Base-by-base conservation (phyloP, 768 basidiomycete species). In the Leucosporidium scottii region DNA sequence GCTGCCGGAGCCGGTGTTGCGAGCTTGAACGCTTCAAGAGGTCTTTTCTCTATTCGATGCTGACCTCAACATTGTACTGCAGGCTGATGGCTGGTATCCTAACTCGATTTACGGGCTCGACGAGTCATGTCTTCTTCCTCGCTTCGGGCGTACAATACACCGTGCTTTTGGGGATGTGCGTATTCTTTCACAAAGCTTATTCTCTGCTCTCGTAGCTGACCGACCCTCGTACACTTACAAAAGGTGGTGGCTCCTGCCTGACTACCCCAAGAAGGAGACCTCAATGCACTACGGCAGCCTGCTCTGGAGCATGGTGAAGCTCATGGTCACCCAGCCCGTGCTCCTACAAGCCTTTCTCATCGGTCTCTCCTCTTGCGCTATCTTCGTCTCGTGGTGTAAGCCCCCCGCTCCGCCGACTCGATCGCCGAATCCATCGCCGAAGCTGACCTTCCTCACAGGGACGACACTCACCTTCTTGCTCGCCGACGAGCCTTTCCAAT, bases 281-380 rank as follows among this genome's bases (percentile, higher is more conserved):
- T 75, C 75, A 2, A 61, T 83, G 12, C 77, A 78, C 2, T 83
- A 83, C 65, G 68, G 63, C 48, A 69, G 71, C n/a, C 73, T 78
- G 28, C 74, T 78, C 68, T 65, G 71, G 13, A 76, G 86, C 13
- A 92, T 92, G 91, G 86, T 80, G 8, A 87, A 85, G 76, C 88
- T 85, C 72, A 80, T 85, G 0, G 81, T 86, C 48, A 92, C 87
- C 0, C 89, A 93, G 77, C 91, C 91, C 0, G 78, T 87, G 27
- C 79, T 93, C 36, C 82, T 91, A 15, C 91, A 93, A 76, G 75
- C 73, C 18, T 78, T 75, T 36, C 30, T 79, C 13, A 68, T 76
- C 53, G 76, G 75, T 1, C 69, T 74, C 48, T 65, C 73, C n/a
- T 73, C 67, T 0, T 71, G 71, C 49, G 66, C 61, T 0, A 58